Percentiles rank a stretch among this genome's conserved stretches.
phyloP scores from a whole-genome alignment of 768 basidiomycete genomes.

The Amanita polypyramis region DNA sequence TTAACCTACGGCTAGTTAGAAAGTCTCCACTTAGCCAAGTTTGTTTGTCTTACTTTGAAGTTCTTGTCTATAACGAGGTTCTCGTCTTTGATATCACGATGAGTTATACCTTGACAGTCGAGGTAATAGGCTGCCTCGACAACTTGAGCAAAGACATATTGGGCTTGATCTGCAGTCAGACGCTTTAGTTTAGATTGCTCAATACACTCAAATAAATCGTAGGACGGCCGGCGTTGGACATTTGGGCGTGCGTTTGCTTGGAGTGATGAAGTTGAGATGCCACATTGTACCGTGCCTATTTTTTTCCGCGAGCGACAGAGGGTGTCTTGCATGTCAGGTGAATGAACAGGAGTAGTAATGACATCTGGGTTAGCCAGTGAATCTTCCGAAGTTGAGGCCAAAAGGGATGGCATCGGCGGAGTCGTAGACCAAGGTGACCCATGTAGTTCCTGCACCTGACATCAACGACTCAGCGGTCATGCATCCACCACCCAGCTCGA shows the following conservation, averaged over 20 bases:
- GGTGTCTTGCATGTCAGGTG: background rate
- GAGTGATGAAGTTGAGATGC: conserved; percentile 13
- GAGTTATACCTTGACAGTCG: conserved; percentile 74
- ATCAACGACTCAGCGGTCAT: conserved; percentile 5
- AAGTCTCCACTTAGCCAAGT: background rate
- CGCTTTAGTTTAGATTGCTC: conserved; percentile 77
- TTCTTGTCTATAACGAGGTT: conserved; percentile 76
- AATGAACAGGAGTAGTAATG: background rate
- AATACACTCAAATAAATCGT: conserved; percentile 94
- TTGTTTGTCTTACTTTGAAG: conserved; percentile 40
- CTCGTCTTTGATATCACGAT: conserved; percentile 97
- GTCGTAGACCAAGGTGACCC: conserved; percentile 75
- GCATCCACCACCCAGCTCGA: background rate
- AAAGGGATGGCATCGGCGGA: conserved; percentile 38
- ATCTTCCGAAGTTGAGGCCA: conserved; percentile 42
- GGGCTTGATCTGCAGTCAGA: conserved; percentile 68
- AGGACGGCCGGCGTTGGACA: conserved; percentile 64
- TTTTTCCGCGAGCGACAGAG: background rate
- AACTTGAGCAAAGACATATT: conserved; percentile 79
- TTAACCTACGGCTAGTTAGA: conserved; percentile 50
- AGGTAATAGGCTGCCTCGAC: conserved; percentile 80
- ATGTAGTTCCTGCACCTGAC: conserved; percentile 84
- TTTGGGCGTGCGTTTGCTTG: conserved; percentile 24
- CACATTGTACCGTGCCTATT: conserved; percentile 7
- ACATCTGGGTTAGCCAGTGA: conserved; percentile 19